Evolutionary conservation across 768 basidiomycete species (phyloP).

Genomic region (Hysterangium stoloniferum): DNA sequence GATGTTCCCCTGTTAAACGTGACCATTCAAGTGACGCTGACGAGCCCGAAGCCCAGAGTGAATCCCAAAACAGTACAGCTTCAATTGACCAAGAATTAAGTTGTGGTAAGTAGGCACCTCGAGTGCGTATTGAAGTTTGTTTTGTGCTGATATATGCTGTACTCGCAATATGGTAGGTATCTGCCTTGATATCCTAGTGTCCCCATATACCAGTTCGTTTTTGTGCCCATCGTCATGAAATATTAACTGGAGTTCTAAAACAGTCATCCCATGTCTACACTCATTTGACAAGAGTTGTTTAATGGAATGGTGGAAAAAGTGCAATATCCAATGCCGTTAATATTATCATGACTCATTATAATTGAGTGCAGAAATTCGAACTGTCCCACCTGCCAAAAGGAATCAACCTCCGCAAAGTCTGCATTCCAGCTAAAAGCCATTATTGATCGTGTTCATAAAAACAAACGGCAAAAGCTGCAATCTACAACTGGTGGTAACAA

Average conservation of each 20-base stretch:
- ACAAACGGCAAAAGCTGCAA: conserved; percentile 2
- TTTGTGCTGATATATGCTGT: background rate
- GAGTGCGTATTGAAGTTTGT: background rate
- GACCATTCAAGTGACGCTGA: background rate
- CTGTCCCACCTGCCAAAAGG: conserved; percentile 8
- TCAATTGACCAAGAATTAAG: conserved; percentile 9
- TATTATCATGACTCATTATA: no score
- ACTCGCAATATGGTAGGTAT: conserved; percentile 1
- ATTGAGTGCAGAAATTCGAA: conserved; percentile 1
- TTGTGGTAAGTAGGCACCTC: conserved; percentile 2
- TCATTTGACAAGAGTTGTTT: conserved; percentile 10
- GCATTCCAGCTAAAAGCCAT: conserved; percentile 10
- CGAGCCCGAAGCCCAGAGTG: background rate
- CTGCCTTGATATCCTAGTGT: conserved; percentile 2
- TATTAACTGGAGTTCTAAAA: background rate
- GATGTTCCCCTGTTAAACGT: background rate
- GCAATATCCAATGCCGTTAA: no score
- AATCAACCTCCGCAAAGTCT: conserved; percentile 5
- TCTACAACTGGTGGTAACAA: background rate
- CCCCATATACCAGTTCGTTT: conserved; percentile 7
- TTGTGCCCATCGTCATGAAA: background rate
- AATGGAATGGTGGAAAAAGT: conserved; percentile 6
- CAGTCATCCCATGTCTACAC: conserved; percentile 11
- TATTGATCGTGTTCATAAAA: conserved; percentile 3
- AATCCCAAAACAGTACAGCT: conserved; percentile 1